Evolutionary conservation across 2,329 filamentous ascomycete species (phyloP).

Genomic region (Hymenoscyphus infarciens): DNA sequence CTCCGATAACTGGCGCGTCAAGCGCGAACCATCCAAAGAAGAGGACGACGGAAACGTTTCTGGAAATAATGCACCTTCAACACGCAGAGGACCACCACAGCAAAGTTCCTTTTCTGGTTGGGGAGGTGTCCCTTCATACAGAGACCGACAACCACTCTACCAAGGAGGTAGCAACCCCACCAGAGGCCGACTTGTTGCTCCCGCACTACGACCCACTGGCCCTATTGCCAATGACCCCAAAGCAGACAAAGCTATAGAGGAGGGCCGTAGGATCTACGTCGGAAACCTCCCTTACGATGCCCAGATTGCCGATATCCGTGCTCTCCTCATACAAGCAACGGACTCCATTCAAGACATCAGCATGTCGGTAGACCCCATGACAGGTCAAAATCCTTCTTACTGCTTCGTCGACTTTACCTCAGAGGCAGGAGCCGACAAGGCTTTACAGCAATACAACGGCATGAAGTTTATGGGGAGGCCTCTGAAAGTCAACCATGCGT

Average conservation of each 20-base stretch:
- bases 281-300: constrained; percentile 54
- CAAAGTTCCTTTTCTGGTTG: constrained; percentile 1
- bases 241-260: constrained; percentile 24
- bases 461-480: constrained; percentile 53
- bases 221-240: neutral
- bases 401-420: constrained; percentile 68
- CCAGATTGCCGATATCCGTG: constrained; percentile 47
- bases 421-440: constrained; percentile 53
- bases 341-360: constrained; percentile 54
- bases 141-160: constrained; percentile 2
- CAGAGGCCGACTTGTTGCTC: constrained; percentile 6
- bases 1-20: constrained; percentile 30
- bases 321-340: constrained; percentile 42
- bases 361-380: constrained; percentile 66
- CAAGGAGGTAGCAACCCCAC: constrained; percentile 6
- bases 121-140: constrained; percentile 4
- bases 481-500: constrained; percentile 62
- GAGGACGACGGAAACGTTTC: neutral
- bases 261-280: constrained; percentile 44
- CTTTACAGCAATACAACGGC: constrained; percentile 54
- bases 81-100: neutral
- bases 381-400: constrained; percentile 66
- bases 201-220: neutral
- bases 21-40: constrained; percentile 15
- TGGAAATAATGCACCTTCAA: neutral